phyloP scores from a whole-genome alignment of 495 filamentous ascomycete species.

The Xylaria intraflava region DNA sequence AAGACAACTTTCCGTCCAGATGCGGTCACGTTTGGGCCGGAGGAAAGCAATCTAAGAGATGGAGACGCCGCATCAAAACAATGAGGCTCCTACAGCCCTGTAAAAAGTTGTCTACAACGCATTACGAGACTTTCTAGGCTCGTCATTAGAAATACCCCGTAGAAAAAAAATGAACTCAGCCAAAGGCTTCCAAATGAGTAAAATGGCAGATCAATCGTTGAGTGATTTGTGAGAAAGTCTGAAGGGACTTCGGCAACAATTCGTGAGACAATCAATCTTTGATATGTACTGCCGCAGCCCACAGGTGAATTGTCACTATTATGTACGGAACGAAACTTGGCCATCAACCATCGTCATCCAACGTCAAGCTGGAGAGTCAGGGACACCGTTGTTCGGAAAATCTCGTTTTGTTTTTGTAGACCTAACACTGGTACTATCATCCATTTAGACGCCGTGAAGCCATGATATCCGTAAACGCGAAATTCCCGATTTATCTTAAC shows the following conservation, averaged over 20 bases:
- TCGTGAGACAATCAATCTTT: not conserved
- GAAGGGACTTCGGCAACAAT: not conserved
- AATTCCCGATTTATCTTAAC: conserved; percentile 12
- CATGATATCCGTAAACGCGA: conserved; percentile 33
- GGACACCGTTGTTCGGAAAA: conserved; percentile 75
- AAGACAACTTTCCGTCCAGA: conserved; percentile 27
- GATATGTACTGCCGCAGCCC: not conserved
- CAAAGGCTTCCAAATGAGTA: not conserved
- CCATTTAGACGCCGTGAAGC: conserved; percentile 44
- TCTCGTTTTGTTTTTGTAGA: conserved; percentile 50
- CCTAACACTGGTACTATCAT: conserved; percentile 44
- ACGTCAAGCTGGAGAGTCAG: conserved; percentile 56
- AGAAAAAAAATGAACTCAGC: conserved; percentile 1
- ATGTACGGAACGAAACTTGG: conserved; percentile 47
- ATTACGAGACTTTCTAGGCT: conserved; percentile 15
- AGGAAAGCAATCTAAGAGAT: not conserved
- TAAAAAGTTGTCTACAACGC: not conserved
- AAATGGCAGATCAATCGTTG: not conserved
- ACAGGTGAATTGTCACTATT: conserved; percentile 3
- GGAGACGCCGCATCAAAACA: not conserved
- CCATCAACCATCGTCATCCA: conserved; percentile 83
- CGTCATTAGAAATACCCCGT: conserved; percentile 12
- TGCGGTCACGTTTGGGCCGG: conserved; percentile 3
- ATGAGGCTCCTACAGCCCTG: not conserved
- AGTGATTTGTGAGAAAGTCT: not conserved